These are phyloP conservation scores for Gigaspora rosea DNA, from an alignment of 192 early-diverging fungal species.

Conservation along the genomic window DNA sequence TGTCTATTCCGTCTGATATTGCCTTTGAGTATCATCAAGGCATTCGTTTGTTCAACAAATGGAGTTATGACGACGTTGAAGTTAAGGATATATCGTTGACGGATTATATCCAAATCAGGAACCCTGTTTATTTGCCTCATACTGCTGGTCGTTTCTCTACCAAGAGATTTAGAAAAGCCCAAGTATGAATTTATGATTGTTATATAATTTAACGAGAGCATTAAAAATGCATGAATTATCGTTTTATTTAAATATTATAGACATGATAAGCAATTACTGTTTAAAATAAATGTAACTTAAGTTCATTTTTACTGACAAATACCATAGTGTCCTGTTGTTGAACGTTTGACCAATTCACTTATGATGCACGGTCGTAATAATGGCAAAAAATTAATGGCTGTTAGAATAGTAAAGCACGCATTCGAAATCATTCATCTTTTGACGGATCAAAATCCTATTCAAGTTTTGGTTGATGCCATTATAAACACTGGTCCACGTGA, in stretches of 20 bases:
- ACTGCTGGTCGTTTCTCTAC: conserved; percentile 97
- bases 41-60: conserved; percentile 82
- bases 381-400: conserved; percentile 99
- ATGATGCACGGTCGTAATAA: conserved; percentile 99
- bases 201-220: no score
- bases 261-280: no score
- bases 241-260: no score
- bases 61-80: conserved; percentile 86
- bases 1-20: conserved; percentile 61
- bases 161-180: conserved; percentile 97
- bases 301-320: neutral
- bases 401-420: conserved; percentile 98
- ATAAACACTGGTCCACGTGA: conserved; percentile 99
- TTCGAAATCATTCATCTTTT: conserved; percentile 99
- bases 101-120: conserved; percentile 92
- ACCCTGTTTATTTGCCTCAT: conserved; percentile 96
- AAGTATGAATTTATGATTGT: conserved; percentile 49
- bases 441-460: conserved; percentile 98
- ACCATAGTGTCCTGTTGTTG: conserved; percentile 89
- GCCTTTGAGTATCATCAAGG: conserved; percentile 49
- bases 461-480: conserved; percentile 97
- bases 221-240: no score
- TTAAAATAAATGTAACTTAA: no score
- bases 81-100: conserved; percentile 86
- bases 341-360: conserved; percentile 97